Percentiles rank a stretch among this genome's conserved stretches.
These are phyloP conservation scores for Geranium rotundifolium DNA, from an alignment of 345 rosid genomes.

Conservation along the genomic window DNA sequence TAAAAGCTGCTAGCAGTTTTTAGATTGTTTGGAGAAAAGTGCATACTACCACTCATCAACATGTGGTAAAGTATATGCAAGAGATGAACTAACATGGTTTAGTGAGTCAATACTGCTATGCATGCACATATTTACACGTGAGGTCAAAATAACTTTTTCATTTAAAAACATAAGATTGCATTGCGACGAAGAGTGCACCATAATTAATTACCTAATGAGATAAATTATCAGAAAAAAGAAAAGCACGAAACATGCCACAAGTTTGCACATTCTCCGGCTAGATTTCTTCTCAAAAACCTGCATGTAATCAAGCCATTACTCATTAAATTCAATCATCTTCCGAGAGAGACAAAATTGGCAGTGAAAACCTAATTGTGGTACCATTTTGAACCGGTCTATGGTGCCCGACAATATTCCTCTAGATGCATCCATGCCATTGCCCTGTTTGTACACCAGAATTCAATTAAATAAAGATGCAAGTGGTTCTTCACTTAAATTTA, in stretches of 20 bases:
- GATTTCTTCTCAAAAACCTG: conserved; percentile 89
- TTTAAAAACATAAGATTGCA: too few relatives aligned
- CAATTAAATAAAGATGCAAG: conserved; percentile 6
- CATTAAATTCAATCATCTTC: conserved; percentile 3
- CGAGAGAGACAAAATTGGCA: not conserved
- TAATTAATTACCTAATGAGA: conserved; percentile 43
- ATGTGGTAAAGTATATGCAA: not conserved
- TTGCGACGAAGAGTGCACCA: not conserved
- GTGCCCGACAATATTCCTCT: conserved; percentile 86
- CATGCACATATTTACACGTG: too few relatives aligned
- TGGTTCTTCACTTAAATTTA: not conserved
- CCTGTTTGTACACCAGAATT: conserved; percentile 34
- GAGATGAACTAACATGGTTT: not conserved
- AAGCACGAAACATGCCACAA: conserved; percentile 47
- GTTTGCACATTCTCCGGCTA: conserved; percentile 44
- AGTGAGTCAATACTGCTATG: too few relatives aligned
- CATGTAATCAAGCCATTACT: not conserved
- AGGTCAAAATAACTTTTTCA: not conserved
- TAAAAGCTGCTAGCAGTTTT: not conserved
- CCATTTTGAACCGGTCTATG: conserved; percentile 79
- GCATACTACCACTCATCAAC: too few relatives aligned
- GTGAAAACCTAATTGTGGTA: conserved; percentile 11
- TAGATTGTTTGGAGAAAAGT: not conserved
- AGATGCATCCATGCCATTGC: conserved; percentile 72
- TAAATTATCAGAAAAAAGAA: conserved; percentile 44